phyloP scores from a whole-genome alignment of 208 protist genomes.

The Plasmodiophora brassicae region DNA sequence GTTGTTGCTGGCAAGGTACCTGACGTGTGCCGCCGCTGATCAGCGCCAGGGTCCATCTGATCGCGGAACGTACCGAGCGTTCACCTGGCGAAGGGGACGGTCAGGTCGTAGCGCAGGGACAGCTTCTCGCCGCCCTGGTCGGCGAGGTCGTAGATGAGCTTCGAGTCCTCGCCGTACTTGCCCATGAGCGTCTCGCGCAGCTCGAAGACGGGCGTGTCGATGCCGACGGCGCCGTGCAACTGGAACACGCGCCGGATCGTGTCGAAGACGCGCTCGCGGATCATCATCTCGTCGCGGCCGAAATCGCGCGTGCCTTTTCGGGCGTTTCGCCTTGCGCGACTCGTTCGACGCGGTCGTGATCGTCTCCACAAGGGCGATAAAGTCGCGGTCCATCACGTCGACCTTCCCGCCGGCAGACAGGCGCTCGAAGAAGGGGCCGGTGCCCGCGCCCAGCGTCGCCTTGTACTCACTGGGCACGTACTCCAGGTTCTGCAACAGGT shows the following conservation, averaged over 20 bases:
- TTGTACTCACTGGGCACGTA: background rate
- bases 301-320: slow-evolving; percentile 68
- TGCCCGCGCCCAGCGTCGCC: background rate
- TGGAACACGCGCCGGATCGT: slow-evolving; percentile 69
- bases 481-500: background rate
- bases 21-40: too few relatives aligned
- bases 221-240: slow-evolving; percentile 70
- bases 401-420: background rate
- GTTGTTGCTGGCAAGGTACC: slow-evolving; percentile 70
- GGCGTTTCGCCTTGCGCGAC: background rate
- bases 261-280: slow-evolving; percentile 69
- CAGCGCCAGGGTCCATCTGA: too few relatives aligned
- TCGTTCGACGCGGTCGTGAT: background rate
- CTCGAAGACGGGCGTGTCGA: slow-evolving; percentile 83
- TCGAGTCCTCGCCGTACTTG: slow-evolving; percentile 83
- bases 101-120: slow-evolving; percentile 79
- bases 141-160: slow-evolving; percentile 79
- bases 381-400: background rate
- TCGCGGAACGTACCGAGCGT: too few relatives aligned
- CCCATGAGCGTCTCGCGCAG: slow-evolving; percentile 70
- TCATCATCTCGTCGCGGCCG: slow-evolving; percentile 65
- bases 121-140: slow-evolving; percentile 76
- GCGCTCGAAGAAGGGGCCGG: background rate
- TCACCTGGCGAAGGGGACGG: slow-evolving; percentile 68
- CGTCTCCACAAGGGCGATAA: background rate